Base-by-base conservation (phyloP, 1,284 basidiomycete species). In the Ceratobasidium sp. region DNA sequence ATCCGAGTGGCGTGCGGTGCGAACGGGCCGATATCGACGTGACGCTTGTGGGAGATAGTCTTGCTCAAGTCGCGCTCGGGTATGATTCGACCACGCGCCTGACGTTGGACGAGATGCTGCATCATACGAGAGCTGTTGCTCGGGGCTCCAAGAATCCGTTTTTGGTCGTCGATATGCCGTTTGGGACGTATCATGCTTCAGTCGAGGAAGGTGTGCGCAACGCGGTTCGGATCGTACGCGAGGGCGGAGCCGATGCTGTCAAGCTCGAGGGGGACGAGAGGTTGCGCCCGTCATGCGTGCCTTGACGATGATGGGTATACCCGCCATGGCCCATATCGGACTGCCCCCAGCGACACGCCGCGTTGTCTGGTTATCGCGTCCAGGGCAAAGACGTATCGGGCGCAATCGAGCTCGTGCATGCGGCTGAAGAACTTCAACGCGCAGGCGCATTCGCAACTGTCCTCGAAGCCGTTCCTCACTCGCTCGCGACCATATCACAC, bases 251-350 rank as follows among this genome's bases (percentile, higher is more conserved):
- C 36, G 96, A 98, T 76, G 95, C 85, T 8, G 87, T 99, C 78
- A 99, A 99, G 83, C 85, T 99, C 70, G 97, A 99, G 81, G 97
- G 97, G 39, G 94, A 0, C 78, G 80, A 34, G 97, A 98, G 81
- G 85, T 96, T 74, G 82, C 86, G 12, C 87, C 88, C 0, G 85
- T 91, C 72, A 90, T 99, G n/a, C 80, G 83, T 50, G 84, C 86
- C 57, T 84, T 99, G 74, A 89, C 92, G 0, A 81, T 83, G 23
- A 84, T 91, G 52, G 97, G 97, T 0, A 93, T 99, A 59, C 94
- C 96, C 3, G 94, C 98, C 64, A 96, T 99, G 91, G 94, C 89
- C 0, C 97, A 99, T 81, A 86, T 99, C 59, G 97, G 97, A 0
- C 84, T 86, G 94, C 76, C 97, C 97, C 0, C 97, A 99, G 80